Evolutionary conservation across 352 stramenopile genomes (phyloP).

Genomic region (Globisporangium ultimum): DNA sequence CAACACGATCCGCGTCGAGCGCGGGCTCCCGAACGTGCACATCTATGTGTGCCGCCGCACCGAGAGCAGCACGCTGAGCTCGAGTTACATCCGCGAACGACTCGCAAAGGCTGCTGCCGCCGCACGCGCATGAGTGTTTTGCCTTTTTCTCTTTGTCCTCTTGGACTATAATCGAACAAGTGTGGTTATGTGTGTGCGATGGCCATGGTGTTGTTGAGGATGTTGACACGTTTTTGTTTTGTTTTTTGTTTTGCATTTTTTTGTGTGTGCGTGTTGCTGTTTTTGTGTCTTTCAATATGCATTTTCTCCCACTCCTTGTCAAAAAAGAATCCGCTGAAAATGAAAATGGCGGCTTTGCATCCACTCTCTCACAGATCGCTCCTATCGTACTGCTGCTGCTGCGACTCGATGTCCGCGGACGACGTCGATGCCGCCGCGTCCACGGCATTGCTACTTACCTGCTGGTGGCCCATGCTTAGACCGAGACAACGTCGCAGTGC

Average conservation of each 20-base stretch:
- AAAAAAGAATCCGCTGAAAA: not conserved
- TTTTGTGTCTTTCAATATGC: not conserved
- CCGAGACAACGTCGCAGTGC: constrained; percentile 50
- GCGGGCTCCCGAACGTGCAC: constrained; percentile 48
- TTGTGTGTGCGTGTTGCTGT: no score
- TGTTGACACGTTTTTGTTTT: not conserved
- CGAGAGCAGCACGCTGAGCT: constrained; percentile 81
- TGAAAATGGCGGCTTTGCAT: not conserved
- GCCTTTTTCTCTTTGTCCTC: no score
- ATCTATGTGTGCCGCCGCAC: constrained; percentile 82
- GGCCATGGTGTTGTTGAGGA: no score
- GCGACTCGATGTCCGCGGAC: constrained; percentile 6
- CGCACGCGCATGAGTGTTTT: constrained; percentile 1
- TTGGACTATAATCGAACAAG: not conserved
- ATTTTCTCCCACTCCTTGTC: no score
- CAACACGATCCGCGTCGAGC: constrained; percentile 67
- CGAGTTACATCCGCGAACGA: constrained; percentile 74
- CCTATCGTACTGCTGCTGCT: constrained; percentile 10
- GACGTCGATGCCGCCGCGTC: constrained; percentile 11
- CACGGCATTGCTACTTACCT: constrained; percentile 13
- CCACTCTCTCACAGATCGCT: not conserved
- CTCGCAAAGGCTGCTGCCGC: constrained; percentile 26
- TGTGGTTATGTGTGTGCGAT: not conserved
- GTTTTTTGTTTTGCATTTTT: not conserved
- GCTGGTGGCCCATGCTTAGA: constrained; percentile 17